Evolutionary conservation across 257 asterid genomes (phyloP).

Genomic region (Agastache rugosa): DNA sequence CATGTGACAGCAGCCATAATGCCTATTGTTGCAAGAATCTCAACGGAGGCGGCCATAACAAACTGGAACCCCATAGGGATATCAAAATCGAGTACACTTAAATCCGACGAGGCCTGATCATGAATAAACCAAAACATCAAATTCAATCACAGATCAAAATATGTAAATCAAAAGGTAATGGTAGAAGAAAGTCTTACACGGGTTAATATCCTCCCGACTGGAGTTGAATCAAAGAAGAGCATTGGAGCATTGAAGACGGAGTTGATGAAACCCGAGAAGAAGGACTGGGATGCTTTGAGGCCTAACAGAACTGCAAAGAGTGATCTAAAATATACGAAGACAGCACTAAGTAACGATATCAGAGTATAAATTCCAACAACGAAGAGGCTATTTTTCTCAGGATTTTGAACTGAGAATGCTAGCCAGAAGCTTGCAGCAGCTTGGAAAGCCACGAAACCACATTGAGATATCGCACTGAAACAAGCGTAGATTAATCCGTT

Average conservation of each 20-base stretch:
- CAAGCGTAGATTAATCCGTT: slow-evolving; percentile 47
- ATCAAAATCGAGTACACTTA: slow-evolving; percentile 70
- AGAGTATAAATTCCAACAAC: slow-evolving; percentile 58
- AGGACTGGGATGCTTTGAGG: slow-evolving; percentile 64
- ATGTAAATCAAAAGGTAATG: background rate
- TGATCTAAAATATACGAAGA: slow-evolving; percentile 59
- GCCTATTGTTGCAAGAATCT: slow-evolving; percentile 55
- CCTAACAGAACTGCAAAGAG: slow-evolving; percentile 62
- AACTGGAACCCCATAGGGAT: slow-evolving; percentile 57
- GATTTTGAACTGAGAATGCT: slow-evolving; percentile 57
- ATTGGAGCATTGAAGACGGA: slow-evolving; percentile 77
- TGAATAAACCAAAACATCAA: background rate
- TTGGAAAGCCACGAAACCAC: slow-evolving; percentile 61
- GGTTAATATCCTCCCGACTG: slow-evolving; percentile 75
- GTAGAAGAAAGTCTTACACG: slow-evolving; percentile 50
- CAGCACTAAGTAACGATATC: slow-evolving; percentile 53
- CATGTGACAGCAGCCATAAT: slow-evolving; percentile 76
- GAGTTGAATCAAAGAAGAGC: slow-evolving; percentile 88
- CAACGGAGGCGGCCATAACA: slow-evolving; percentile 48
- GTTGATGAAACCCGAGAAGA: slow-evolving; percentile 61
- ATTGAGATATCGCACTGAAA: slow-evolving; percentile 37
- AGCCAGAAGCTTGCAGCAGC: slow-evolving; percentile 85
- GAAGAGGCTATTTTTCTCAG: slow-evolving; percentile 42
- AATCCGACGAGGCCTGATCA: slow-evolving; percentile 78
- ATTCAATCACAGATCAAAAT: background rate